These are phyloP conservation scores for Penicillium sclerotigenum DNA, from an alignment of 2,329 filamentous ascomycete genomes.

Conservation along the genomic window DNA sequence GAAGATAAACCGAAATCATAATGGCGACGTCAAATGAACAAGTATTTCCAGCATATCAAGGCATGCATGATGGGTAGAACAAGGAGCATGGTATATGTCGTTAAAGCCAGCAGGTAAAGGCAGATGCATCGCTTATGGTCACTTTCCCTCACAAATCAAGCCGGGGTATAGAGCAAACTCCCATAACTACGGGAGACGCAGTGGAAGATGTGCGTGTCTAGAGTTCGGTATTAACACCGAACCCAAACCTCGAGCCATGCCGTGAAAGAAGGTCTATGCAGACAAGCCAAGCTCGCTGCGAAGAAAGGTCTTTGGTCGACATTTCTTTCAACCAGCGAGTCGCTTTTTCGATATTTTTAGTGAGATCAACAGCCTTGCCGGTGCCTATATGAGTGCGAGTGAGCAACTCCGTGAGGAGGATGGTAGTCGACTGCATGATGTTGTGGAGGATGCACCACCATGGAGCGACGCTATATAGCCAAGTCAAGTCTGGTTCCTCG, in stretches of 20 bases:
- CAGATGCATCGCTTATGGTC: background rate
- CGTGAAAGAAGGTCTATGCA: conserved; percentile 28
- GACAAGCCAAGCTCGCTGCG: conserved; percentile 35
- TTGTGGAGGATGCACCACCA: conserved; percentile 45
- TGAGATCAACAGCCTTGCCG: conserved; percentile 26
- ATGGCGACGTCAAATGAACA: background rate
- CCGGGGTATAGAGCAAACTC: background rate
- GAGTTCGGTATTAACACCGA: conserved; percentile 4
- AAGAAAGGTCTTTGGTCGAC: conserved; percentile 33
- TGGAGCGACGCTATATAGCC: conserved; percentile 32
- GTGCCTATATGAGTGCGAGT: conserved; percentile 32
- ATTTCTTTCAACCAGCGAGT: conserved; percentile 38
- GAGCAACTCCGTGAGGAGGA: conserved; percentile 40
- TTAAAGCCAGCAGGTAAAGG: background rate
- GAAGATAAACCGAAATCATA: background rate
- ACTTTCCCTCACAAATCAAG: background rate
- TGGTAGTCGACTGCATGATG: conserved; percentile 40
- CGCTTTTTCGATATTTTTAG: conserved; percentile 34
- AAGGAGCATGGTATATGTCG: background rate
- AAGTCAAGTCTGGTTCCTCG: conserved; percentile 30
- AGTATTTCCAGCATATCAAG: background rate
- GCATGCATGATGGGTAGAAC: background rate
- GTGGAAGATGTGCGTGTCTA: background rate
- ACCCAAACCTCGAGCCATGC: conserved; percentile 16
- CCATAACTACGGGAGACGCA: background rate